Conservation (phyloP, 768 basidiomycete genomes). For the Glaciozyma martinii region DNA sequence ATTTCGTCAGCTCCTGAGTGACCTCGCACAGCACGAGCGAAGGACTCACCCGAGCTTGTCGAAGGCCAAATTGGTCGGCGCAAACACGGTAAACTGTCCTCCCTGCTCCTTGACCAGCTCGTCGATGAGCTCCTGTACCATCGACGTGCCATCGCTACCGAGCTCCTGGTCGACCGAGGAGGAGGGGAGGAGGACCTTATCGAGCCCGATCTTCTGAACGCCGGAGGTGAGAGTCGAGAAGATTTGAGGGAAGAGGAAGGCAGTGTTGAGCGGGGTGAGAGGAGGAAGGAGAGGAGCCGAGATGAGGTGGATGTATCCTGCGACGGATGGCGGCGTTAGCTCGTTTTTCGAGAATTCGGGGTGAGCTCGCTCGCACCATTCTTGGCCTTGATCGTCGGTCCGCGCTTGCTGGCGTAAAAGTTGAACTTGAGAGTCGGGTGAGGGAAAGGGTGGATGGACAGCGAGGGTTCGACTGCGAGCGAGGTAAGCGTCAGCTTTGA, state of each 20-base stretch:
- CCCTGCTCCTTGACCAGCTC: constrained; percentile 30
- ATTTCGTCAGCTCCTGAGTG: background rate
- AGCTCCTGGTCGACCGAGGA: constrained; percentile 14
- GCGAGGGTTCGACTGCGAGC: constrained; percentile 9
- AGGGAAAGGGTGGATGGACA: constrained; percentile 7
- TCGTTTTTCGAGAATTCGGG: background rate
- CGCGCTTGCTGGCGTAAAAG: constrained; percentile 37
- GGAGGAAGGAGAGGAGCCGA: constrained; percentile 39
- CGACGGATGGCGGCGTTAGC: background rate
- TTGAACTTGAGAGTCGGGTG: constrained; percentile 39
- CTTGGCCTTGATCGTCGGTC: constrained; percentile 39
- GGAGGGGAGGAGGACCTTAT: constrained; percentile 23
- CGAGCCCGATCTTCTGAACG: constrained; percentile 37
- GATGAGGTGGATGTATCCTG: constrained; percentile 38
- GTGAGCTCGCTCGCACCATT: constrained; percentile 36
- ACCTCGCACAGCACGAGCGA: background rate
- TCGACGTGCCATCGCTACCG: background rate
- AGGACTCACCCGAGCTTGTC: constrained; percentile 10
- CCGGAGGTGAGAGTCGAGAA: constrained; percentile 42
- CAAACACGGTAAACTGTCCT: constrained; percentile 12
- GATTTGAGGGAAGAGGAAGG: constrained; percentile 40
- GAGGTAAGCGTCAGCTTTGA: background rate
- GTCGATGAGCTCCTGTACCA: constrained; percentile 5
- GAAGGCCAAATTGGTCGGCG: constrained; percentile 19
- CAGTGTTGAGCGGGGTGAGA: constrained; percentile 37